Conservation (phyloP, 176 grass and related monocot species). For the maize (Zea mays) region DNA sequence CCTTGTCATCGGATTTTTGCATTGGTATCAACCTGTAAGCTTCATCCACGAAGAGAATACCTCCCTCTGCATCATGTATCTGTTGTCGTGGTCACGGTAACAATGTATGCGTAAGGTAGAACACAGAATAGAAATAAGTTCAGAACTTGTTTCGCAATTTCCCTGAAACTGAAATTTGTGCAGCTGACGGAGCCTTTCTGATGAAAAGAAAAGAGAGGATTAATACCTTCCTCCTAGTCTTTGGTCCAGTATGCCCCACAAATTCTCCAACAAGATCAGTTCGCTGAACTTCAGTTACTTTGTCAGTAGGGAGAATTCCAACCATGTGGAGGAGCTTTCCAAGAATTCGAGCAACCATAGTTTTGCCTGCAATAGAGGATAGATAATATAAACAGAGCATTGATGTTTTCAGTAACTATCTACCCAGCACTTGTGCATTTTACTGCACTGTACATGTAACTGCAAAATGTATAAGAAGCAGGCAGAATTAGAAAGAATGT, state of each 20-base stretch:
- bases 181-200: constrained; percentile 7
- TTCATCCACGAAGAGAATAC: constrained; percentile 94
- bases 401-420: constrained; percentile 5
- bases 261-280: constrained; percentile 99
- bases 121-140: not conserved
- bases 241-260: constrained; percentile 95
- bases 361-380: constrained; percentile 81
- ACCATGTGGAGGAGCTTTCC: constrained; percentile 89
- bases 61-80: constrained; percentile 90
- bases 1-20: constrained; percentile 90
- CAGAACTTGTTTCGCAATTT: not conserved
- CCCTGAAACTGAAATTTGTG: not conserved
- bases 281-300: constrained; percentile 94
- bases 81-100: constrained; percentile 32
- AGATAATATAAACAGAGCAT: constrained; percentile 21
- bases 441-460: constrained; percentile 17
- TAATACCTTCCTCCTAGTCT: constrained; percentile 88
- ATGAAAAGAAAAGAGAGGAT: not conserved
- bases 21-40: constrained; percentile 92
- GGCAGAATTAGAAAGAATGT: not conserved
- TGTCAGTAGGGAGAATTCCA: constrained; percentile 84
- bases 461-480: constrained; percentile 16
- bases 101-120: not conserved
- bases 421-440: constrained; percentile 7
- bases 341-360: constrained; percentile 94